Conservation (phyloP, 208 protist genomes). For the Leptomonas seymouri region DNA sequence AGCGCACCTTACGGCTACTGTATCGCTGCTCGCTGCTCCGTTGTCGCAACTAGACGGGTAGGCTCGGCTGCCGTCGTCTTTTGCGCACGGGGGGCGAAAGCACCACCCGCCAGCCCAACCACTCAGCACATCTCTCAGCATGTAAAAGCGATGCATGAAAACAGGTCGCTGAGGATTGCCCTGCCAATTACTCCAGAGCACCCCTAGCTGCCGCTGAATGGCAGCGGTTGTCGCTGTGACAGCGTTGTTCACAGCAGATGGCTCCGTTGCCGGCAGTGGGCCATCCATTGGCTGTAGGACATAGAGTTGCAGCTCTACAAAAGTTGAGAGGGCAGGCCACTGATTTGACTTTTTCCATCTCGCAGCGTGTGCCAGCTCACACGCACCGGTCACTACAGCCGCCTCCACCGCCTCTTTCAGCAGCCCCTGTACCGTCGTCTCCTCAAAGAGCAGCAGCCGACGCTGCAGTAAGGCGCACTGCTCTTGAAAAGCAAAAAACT, state of each 20-base stretch:
- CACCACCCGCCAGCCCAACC: conserved; percentile 26
- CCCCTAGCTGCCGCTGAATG: conserved; percentile 4
- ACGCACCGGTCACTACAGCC: conserved; percentile 4
- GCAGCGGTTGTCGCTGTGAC: neutral
- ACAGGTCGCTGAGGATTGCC: neutral
- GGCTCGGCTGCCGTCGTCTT: neutral
- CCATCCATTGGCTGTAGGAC: neutral
- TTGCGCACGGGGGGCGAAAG: conserved; percentile 3
- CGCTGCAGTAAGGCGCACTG: conserved; percentile 10
- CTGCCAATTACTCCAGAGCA: conserved; percentile 1
- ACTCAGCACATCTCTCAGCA: conserved; percentile 15
- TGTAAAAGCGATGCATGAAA: conserved; percentile 19
- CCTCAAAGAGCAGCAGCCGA: conserved; percentile 26
- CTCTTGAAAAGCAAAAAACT: conserved; percentile 13
- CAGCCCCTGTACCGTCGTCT: conserved; percentile 29
- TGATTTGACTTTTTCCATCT: conserved; percentile 35
- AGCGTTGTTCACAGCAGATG: neutral
- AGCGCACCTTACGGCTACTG: neutral
- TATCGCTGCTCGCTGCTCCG: too few relatives aligned
- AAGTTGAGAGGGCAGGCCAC: conserved; percentile 20
- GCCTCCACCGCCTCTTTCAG: conserved; percentile 22
- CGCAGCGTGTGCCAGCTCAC: neutral
- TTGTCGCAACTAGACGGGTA: too few relatives aligned
- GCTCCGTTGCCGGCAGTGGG: neutral
- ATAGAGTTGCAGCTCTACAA: conserved; percentile 27